These are phyloP conservation scores for Massarina eburnea DNA, from an alignment of 2,329 filamentous ascomycete species.

Conservation along the genomic window DNA sequence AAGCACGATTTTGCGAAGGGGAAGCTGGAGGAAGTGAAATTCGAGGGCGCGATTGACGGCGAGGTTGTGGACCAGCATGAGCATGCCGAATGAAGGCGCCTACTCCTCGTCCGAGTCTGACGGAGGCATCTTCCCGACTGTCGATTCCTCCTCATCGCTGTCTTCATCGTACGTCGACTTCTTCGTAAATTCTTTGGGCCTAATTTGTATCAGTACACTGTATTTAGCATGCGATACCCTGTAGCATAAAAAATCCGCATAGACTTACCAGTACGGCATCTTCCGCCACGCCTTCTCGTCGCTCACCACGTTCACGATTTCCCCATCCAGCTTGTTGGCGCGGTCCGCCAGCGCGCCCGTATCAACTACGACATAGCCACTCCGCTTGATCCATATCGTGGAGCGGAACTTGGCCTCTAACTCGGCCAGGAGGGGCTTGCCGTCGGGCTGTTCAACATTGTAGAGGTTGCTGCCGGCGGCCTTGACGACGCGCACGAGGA, in stretches of 20 bases:
- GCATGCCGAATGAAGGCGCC: conserved; percentile 34
- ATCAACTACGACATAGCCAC: conserved; percentile 84
- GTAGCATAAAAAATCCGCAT: conserved; percentile 2
- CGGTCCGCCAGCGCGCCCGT: conserved; percentile 64
- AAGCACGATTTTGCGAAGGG: conserved; percentile 46
- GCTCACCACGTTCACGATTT: conserved; percentile 89
- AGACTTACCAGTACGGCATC: conserved; percentile 72
- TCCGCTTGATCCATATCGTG: conserved; percentile 89
- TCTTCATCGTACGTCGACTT: conserved; percentile 60
- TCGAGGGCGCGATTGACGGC: conserved; percentile 1
- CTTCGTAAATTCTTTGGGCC: conserved; percentile 80
- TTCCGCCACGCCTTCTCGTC: conserved; percentile 94
- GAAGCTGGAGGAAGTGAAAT: conserved; percentile 4
- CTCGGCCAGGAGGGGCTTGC: conserved; percentile 71
- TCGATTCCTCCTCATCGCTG: conserved; percentile 75
- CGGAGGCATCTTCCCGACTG: conserved; percentile 81
- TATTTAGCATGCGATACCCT: conserved; percentile 13
- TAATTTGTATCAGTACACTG: conserved; percentile 43
- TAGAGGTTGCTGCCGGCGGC: conserved; percentile 90
- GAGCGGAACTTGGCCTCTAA: conserved; percentile 84
- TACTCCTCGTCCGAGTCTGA: conserved; percentile 70
- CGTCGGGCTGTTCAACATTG: conserved; percentile 68
- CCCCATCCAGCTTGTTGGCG: conserved; percentile 78
- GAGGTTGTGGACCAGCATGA: conserved; percentile 23
- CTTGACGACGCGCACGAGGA: conserved; percentile 76